Base-by-base conservation (phyloP, 345 rosid genomes). In the Syzygium oleosum region DNA sequence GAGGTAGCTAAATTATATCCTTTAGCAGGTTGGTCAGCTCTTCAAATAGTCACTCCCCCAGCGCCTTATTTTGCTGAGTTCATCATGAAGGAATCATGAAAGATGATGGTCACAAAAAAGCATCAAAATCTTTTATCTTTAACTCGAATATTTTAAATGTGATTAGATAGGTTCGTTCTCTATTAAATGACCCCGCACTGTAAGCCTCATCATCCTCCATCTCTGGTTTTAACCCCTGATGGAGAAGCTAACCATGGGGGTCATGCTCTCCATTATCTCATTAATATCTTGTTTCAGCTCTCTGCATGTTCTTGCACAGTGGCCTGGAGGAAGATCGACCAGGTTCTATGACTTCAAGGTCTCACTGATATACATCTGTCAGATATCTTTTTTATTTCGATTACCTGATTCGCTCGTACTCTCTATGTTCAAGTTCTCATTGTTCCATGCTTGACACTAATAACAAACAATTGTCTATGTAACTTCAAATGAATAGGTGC, bases 341-440 rank as follows among this genome's bases (percentile, higher is more conserved):
- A 93, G 95, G 84, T 92, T 95, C 93, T 96, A 95, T 85, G 95
- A 94, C 73, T 96, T 96, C 89, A 95, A 95, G 95, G 98, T 92
- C 89, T 88, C 58, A 25, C 55, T 19, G 46, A 12, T 73, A 9
- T 73, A 9, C 80, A 73, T 34, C 49, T 73, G 25, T 73, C 25
- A 12, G 49, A 73, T 73, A 13, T 34, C 80, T 73, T 34, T 73
- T 73, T 73, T 73, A 19, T 73, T 73, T 31, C 23, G 17, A 31
- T 31, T 73, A 73, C 43, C 80, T 34, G 46, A 73, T 68, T 34
- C 43, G 25, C 46, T 73, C 2, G 25, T 34, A 73, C 80, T 68
- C 79, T 68, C 14, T 41, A 73, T 34, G 46, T 73, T 73, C 25
- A 34, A 34, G 22, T 73, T 73, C 80, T 73, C 49, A 73, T 9